These are phyloP conservation scores for Cryphonectria parasitica DNA, from an alignment of 2,329 filamentous ascomycete species.

Conservation along the genomic window DNA sequence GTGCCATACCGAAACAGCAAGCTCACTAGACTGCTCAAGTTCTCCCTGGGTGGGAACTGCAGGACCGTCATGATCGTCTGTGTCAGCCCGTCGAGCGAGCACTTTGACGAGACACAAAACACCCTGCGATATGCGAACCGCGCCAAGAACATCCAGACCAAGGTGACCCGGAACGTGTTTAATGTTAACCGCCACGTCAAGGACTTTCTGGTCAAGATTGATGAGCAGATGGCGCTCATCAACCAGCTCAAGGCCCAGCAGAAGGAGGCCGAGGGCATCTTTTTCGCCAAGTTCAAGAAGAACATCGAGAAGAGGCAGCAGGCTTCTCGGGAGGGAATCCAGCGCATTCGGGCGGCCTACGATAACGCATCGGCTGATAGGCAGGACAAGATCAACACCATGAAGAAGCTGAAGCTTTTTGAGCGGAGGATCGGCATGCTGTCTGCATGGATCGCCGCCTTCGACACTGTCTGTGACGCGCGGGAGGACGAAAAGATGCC, in stretches of 20 bases:
- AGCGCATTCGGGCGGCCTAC: constrained; percentile 80
- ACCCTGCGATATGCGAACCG: constrained; percentile 96
- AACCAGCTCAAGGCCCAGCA: constrained; percentile 94
- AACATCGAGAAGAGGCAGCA: constrained; percentile 82
- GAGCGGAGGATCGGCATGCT: constrained; percentile 84
- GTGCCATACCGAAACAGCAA: constrained; percentile 98
- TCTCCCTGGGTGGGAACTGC: constrained; percentile 96
- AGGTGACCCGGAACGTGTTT: constrained; percentile 98
- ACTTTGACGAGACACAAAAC: constrained; percentile 98
- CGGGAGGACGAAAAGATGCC: constrained; percentile 73
- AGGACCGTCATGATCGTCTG: constrained; percentile 99
- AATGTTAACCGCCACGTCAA: constrained; percentile 99
- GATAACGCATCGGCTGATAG: constrained; percentile 79
- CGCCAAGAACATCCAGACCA: constrained; percentile 99
- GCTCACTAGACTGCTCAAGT: constrained; percentile 91
- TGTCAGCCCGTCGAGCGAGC: constrained; percentile 91
- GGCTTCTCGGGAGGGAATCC: constrained; percentile 75
- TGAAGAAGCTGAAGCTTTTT: constrained; percentile 81
- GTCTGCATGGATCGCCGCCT: constrained; percentile 91
- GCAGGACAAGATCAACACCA: constrained; percentile 75
- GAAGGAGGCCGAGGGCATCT: constrained; percentile 80
- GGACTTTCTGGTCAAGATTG: constrained; percentile 98
- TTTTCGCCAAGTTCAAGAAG: constrained; percentile 89
- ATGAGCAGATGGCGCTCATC: constrained; percentile 96
- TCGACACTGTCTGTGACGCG: constrained; percentile 78